Conservation (phyloP, 1,139 yeast species). For the Candida tropicalis region DNA sequence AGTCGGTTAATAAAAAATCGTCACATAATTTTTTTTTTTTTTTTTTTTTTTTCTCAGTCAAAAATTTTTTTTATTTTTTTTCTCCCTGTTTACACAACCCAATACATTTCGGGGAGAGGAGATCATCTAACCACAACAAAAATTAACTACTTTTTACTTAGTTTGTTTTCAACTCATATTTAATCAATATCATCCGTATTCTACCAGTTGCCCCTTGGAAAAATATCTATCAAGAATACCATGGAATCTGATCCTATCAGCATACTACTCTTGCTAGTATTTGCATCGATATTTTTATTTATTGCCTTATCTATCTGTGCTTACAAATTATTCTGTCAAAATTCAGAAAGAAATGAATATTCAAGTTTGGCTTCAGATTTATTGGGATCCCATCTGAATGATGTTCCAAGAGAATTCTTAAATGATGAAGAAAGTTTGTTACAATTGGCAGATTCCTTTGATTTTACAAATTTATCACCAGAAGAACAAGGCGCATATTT, state of each 20-base stretch:
- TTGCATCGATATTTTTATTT: conserved; percentile 18
- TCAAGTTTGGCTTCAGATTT: conserved; percentile 17
- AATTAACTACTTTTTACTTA: too few species aligned
- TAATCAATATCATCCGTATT: too few species aligned
- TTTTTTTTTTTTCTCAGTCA: too few species aligned
- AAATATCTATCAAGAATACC: not conserved
- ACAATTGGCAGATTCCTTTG: conserved; percentile 41
- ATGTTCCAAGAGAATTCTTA: conserved; percentile 42
- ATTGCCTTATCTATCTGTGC: conserved; percentile 20
- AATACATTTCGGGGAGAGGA: too few species aligned
- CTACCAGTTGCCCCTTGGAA: too few species aligned
- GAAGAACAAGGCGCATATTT: conserved; percentile 45
- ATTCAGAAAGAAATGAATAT: conserved; percentile 20
- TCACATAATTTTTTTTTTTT: too few species aligned
- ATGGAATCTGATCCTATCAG: conserved; percentile 17
- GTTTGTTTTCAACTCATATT: too few species aligned
- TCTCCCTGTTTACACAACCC: too few species aligned
- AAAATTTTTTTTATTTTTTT: too few species aligned
- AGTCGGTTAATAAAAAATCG: too few species aligned
- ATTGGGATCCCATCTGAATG: conserved; percentile 20
- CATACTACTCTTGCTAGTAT: conserved; percentile 19
- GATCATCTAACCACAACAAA: too few species aligned
- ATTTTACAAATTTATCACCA: conserved; percentile 41
- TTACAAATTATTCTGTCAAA: conserved; percentile 17
- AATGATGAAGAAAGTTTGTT: conserved; percentile 45